Base-by-base conservation (phyloP, 2,329 filamentous ascomycete genomes). In the Fusarium devonianum region DNA sequence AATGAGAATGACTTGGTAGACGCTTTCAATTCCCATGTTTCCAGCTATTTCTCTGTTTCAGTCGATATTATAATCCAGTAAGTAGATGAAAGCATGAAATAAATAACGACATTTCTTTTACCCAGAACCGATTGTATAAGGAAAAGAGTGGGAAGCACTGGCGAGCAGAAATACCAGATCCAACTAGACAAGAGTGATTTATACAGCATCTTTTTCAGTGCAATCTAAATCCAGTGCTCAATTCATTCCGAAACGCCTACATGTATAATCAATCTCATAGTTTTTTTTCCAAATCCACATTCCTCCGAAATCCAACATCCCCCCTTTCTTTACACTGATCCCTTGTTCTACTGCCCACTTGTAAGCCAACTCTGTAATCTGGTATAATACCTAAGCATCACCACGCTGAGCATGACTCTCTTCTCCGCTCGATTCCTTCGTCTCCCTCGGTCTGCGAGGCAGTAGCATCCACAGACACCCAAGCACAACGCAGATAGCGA, bases 401-500 rank as follows among this genome's bases (percentile, higher is more conserved):
- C 10, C 11, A 26, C 3, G 10, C 11, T 26, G 7, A 26, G 23
- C 6, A 26, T 4, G 23, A 7, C 23, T 26, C 10, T 26, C 23
- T n/a, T 26, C 23, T 26, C 23, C 23, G 23, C 23, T 26, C 7
- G 23, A 26, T 26, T 26, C 23, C 2, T 26, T 26, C 23, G 11
- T 26, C 3, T 26, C 23, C 11, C 8, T 26, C 10, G 7, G 23
- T n/a, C 11, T 26, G 23, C 23, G 23, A 26, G 23, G 23, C 23
- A 26, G 4, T 7, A 26, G 6, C 7, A n/a, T 26, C 23, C 23
- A 26, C 7, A 26, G 11, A 10, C 6, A 3, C 3, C 23, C 23
- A 46, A 80, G 72, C 2, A 71, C 66, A 0, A 57, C 77, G 25
- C 84, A 58, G n/a, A 84, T 56, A 0, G 73, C 77, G 12, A 85